Conservation (phyloP, 1,284 basidiomycete genomes). For the Earliella scabrosa region DNA sequence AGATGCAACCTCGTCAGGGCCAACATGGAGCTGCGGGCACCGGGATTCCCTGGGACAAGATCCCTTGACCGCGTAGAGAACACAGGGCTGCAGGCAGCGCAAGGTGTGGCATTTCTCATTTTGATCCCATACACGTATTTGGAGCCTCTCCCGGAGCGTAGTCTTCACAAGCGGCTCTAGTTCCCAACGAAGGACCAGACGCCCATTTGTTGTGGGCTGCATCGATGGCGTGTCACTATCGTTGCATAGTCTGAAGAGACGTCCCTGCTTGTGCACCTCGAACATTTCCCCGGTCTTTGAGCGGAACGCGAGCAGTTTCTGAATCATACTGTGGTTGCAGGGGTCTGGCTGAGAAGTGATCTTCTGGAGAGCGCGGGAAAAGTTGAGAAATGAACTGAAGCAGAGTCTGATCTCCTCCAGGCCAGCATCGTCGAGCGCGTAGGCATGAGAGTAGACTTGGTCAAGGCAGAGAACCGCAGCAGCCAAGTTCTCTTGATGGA, state of each 20-base stretch:
- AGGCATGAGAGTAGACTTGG: slow-evolving; percentile 34
- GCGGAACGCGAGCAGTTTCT: slow-evolving; percentile 44
- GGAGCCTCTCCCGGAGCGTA: slow-evolving; percentile 35
- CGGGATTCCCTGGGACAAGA: slow-evolving; percentile 39
- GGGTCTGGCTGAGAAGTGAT: slow-evolving; percentile 37
- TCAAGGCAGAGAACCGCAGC: slow-evolving; percentile 48
- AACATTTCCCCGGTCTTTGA: slow-evolving; percentile 32
- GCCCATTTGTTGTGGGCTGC: slow-evolving; percentile 1
- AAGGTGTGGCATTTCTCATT: slow-evolving; percentile 38
- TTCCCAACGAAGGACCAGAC: slow-evolving; percentile 15
- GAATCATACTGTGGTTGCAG: slow-evolving; percentile 27
- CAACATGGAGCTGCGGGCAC: slow-evolving; percentile 46
- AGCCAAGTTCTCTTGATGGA: slow-evolving; percentile 27
- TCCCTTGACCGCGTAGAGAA: slow-evolving; percentile 37
- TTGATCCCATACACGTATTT: slow-evolving; percentile 37
- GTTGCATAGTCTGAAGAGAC: slow-evolving; percentile 14
- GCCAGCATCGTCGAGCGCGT: slow-evolving; percentile 10
- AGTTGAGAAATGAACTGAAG: slow-evolving; percentile 42
- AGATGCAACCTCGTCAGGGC: slow-evolving; percentile 29
- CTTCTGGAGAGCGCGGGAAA: slow-evolving; percentile 39
- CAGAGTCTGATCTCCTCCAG: slow-evolving; percentile 31
- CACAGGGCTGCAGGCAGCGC: slow-evolving; percentile 44
- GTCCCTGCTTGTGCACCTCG: slow-evolving; percentile 28
- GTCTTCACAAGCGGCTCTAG: slow-evolving; percentile 24
- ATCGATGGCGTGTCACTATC: neutral